Percentiles rank a stretch among this genome's conserved stretches.
phyloP scores from a whole-genome alignment of 805 yeast species.

The Ogataea pini region DNA sequence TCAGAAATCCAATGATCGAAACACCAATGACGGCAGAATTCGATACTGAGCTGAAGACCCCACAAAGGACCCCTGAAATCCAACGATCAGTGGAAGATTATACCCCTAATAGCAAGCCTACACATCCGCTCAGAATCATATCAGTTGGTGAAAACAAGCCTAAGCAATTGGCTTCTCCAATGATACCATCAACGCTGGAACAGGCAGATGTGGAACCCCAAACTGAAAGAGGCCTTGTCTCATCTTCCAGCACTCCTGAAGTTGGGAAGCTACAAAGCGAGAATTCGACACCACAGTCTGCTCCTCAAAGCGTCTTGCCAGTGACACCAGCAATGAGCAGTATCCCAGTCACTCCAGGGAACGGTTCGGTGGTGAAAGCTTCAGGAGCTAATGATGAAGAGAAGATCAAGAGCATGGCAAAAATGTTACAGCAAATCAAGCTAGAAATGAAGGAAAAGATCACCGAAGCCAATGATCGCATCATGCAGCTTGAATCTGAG shows the following conservation, averaged over 20 bases:
- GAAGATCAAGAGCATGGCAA: constrained; percentile 26
- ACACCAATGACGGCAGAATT: constrained; percentile 18
- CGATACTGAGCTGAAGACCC: constrained; percentile 10
- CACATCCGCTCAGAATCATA: constrained; percentile 21
- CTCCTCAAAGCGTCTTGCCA: not conserved
- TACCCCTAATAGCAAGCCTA: constrained; percentile 19
- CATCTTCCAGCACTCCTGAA: not conserved
- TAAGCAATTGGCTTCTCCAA: constrained; percentile 22
- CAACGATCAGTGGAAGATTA: constrained; percentile 5
- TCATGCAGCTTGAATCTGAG: constrained; percentile 47
- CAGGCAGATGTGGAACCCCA: not conserved
- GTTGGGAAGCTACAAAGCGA: not conserved
- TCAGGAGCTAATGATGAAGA: constrained; percentile 17
- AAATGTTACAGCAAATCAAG: constrained; percentile 38
- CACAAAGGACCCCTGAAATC: constrained; percentile 6
- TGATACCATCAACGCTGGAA: not conserved
- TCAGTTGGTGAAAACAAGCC: constrained; percentile 7
- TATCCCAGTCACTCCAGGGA: not conserved
- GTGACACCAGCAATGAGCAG: not conserved
- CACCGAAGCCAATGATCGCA: constrained; percentile 55
- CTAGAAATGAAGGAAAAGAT: constrained; percentile 51
- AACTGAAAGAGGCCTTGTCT: not conserved
- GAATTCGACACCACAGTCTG: not conserved
- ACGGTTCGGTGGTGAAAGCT: not conserved
- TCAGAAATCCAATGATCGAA: constrained; percentile 20